Evolutionary conservation across 1,139 yeast species (phyloP), one percentile per base, ranked within the genome.

Genomic region (Diutina neorugosa): DNA sequence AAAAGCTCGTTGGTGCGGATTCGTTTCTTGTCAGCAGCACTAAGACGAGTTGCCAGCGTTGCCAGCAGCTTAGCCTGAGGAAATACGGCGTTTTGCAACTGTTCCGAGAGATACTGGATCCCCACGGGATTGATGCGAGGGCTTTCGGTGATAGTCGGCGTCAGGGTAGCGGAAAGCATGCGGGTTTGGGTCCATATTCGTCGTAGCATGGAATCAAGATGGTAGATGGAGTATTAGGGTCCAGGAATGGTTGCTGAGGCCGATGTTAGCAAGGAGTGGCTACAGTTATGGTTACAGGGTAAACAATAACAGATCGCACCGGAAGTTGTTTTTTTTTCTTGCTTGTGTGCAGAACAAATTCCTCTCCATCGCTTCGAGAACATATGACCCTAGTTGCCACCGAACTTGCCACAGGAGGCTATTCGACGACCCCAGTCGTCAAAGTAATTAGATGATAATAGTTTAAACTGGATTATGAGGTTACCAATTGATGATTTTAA

Each of bases 71-170:
- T 44, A 2, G 6, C 8, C 14, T 61, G 63, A 4, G 84, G 88
- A 62, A 87, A 88, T 1, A 88, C 64, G 60, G 82, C 86, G 20
- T 61, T 57, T 55, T 85, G 91, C 21, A 88, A 63, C 1, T 70
- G 69, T 7, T 69, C 66, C 0, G 93, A 80, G 41, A 88, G 68
- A 60, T 86, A 85, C 62, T 87, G 96, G 53, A 79, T 78, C 1
- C 83, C 84, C 16, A 79, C 69, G 54, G 74, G 86, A 63, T 87
- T 88, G 49, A 83, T 69, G 50, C 87, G 64, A 7, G 86, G 86
- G 44, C 60, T 57, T 60, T 78, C 76, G 3, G 49, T 44, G 37
- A 31, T 11, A n/a, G 14, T 14, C n/a, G 37, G 19, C 9, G 20
- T 18, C n/a, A 12, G 20, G 3, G 20, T 16, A 9, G 43, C 19